Base-by-base conservation (phyloP, 2,329 filamentous ascomycete species). In the Ceratocystis huliohia region DNA sequence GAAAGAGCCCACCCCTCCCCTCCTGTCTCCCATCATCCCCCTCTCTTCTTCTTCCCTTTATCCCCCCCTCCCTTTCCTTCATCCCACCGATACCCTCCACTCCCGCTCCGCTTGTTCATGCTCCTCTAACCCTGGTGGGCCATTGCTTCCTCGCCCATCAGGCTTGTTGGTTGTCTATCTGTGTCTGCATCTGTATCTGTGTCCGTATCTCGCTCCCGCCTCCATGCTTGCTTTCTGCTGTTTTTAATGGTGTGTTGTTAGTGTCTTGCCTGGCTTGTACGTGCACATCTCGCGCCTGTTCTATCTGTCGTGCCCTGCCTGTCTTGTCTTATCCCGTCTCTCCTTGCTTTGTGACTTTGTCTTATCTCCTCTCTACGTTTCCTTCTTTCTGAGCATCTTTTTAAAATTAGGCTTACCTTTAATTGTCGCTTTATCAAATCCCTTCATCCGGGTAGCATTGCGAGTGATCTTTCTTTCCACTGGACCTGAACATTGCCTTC, bases 361-460 rank as follows among this genome's bases (percentile, higher is more conserved):
- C 45, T 48, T 53, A 17, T 59, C 8, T 33, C 13, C n/a, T 22
- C n/a, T 22, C 53, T 33, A 17, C 53, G 37, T 33, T n/a, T n/a
- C 25, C 28, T 5, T 20, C 25, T 17, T 33, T 33, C 20, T 57
- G 2, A 3, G 2, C 33, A 37, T 41, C 37, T 37, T 59, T 57
- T 57, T 56, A 56, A 59, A 59, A 59, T 59, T 59, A 59, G 15
- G 17, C 15, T 33, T n/a, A 17, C 25, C 53, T 41, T 41, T 59
- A 59, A 17, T 59, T 59, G 28, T 10, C 28, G 15, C 10, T 13
- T 13, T 10, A 41, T 59, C 53, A 59, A 59, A 59, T 28, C 53
- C 13, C 37, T 17, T 37, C 13, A 17, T 30, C 48, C 10, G 37
- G 37, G 37, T 41, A 41, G 13, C 37, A 41, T 41, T 41, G 10